Evolutionary conservation across 257 asterid genomes (phyloP), one percentile per base, ranked within the genome.

Genomic region (Plantago elongata): DNA sequence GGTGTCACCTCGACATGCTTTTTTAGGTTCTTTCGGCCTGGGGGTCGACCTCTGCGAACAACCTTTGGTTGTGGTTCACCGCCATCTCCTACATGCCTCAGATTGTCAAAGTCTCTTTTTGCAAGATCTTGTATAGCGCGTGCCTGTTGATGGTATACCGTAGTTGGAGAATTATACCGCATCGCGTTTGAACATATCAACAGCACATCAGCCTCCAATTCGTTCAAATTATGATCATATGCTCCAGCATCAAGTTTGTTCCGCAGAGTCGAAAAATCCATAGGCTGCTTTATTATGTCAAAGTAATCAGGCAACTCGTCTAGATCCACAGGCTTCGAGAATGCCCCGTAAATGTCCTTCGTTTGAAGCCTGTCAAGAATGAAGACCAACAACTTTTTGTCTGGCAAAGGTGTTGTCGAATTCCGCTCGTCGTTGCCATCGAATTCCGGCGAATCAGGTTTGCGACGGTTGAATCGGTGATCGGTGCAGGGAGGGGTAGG

Each of bases 321-420:
- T 29, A 86, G 71, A 83, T 89, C 97, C 70, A 89, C 99, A 13
- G 97, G 89, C 74, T 93, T 96, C 6, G 99, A 90, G 73, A 87
- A 93, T 8, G 81, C 99, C 37, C 97, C 97, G 47, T 84, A 79
- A 60, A 85, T 82, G 63, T 93, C 99, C 90, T 93, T 93, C 89
- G 89, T 93, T 87, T 93, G 99, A 74, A 93, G 99, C 72, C 99
- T 93, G 80, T 93, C 97, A 71, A 93, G 97, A 79, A 89, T 82
- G 87, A 87, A 89, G 62, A 83, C 69, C 94, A 93, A 74, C 80
- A 87, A 66, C 88, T 81, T 89, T 84, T 89, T 93, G 79, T 93
- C 99, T 82, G 99, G 96, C 92, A 93, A 89, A 83, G 93, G 83
- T 69, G 83, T n/a, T n/a, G n/a, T n/a, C n/a, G n/a, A n/a, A n/a